Percentiles rank a stretch among this genome's conserved stretches.
phyloP scores from a whole-genome alignment of 768 basidiomycete genomes.

The Rhizopogon vesiculosus region DNA sequence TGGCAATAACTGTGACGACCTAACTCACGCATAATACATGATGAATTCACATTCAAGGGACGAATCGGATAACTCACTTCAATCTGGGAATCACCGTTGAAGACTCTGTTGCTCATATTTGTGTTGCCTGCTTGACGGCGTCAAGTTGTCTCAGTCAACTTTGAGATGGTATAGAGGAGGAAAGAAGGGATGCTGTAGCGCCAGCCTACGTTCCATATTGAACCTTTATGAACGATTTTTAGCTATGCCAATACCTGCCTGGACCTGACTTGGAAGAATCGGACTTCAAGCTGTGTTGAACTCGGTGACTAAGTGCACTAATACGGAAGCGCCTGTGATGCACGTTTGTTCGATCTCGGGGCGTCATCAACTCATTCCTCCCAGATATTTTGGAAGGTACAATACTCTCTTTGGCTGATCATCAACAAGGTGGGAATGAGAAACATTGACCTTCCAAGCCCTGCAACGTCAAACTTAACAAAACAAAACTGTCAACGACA shows the following conservation, averaged over 20 bases:
- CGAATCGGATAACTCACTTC: constrained; percentile 14
- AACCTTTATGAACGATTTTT: not conserved
- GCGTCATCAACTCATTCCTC: too few species aligned
- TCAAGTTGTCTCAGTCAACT: not conserved
- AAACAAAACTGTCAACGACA: too few species aligned
- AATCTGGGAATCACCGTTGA: constrained; percentile 23
- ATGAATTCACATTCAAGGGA: not conserved
- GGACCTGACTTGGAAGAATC: not conserved
- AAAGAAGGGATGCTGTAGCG: not conserved
- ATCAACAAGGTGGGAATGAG: too few species aligned
- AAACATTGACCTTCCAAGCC: too few species aligned
- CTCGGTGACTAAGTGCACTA: not conserved
- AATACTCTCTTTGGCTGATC: too few species aligned
- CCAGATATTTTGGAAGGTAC: too few species aligned
- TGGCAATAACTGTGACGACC: constrained; percentile 29
- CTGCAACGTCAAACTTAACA: too few species aligned
- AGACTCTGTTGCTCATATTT: constrained; percentile 7
- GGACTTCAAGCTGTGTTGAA: not conserved
- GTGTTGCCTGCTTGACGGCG: not conserved
- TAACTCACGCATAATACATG: constrained; percentile 3
- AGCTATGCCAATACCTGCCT: too few species aligned
- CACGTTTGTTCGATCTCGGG: not conserved
- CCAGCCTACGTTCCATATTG: too few species aligned
- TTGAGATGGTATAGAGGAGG: not conserved
- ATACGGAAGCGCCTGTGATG: not conserved